Percentiles rank a stretch among this genome's conserved stretches.
phyloP scores from a whole-genome alignment of 2,329 filamentous ascomycete species.

The Epichloe hybrida region DNA sequence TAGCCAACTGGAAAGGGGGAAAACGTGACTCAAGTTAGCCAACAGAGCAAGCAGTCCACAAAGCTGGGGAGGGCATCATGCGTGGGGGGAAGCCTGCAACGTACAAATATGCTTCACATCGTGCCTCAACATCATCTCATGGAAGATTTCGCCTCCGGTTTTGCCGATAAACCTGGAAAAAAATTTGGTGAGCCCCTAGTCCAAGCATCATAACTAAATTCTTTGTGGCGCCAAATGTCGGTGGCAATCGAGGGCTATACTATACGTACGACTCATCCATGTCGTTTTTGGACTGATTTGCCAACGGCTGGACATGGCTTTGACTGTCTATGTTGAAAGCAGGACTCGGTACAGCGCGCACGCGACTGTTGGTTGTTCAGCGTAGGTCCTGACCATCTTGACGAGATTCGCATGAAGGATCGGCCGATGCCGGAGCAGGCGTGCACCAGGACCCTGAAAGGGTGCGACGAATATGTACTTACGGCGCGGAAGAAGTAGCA shows the following conservation, averaged over 20 bases:
- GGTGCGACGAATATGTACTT: slow-evolving; percentile 21
- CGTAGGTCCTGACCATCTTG: not conserved
- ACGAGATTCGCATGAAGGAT: not conserved
- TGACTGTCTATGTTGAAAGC: slow-evolving; percentile 39
- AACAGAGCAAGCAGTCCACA: not conserved
- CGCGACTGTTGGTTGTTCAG: slow-evolving; percentile 16
- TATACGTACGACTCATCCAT: slow-evolving; percentile 77
- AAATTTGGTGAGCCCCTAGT: not conserved
- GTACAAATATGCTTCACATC: slow-evolving; percentile 87
- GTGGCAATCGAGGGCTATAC: slow-evolving; percentile 12
- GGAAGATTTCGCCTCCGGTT: slow-evolving; percentile 92
- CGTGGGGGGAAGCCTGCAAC: slow-evolving; percentile 23
- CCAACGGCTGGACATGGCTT: slow-evolving; percentile 57
- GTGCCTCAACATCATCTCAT: slow-evolving; percentile 96
- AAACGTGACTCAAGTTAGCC: slow-evolving; percentile 12
- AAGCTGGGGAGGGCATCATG: too few relatives aligned
- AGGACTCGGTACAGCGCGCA: slow-evolving; percentile 48
- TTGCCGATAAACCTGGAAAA: slow-evolving; percentile 69
- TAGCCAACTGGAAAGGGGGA: slow-evolving; percentile 51
- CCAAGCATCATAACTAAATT: not conserved
- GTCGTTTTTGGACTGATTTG: slow-evolving; percentile 43
- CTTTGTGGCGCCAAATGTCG: too few relatives aligned
- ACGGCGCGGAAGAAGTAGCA: slow-evolving; percentile 35
- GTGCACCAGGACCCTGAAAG: slow-evolving; percentile 1
- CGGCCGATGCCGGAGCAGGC: slow-evolving; percentile 6